Percentiles rank a stretch among this genome's conserved stretches.
Evolutionary conservation across 352 stramenopile species (phyloP).

Genomic region (Hyaloperonospora brassicae): DNA sequence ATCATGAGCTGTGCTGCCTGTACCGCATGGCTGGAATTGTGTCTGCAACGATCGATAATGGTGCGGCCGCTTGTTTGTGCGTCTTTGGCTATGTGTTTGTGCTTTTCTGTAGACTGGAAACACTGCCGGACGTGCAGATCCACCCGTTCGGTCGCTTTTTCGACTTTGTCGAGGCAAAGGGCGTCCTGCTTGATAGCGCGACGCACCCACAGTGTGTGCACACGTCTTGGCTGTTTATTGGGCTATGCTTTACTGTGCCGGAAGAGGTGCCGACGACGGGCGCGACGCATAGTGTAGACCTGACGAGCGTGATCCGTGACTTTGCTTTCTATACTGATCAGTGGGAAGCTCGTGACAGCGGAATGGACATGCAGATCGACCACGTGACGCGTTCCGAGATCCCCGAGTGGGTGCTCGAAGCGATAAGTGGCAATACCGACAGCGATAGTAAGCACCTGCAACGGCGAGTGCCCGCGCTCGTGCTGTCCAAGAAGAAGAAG

Average conservation of each 20-base stretch:
- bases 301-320: slow-evolving; percentile 64
- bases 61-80: background rate
- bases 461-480: slow-evolving; percentile 13
- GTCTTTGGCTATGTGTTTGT: slow-evolving; percentile 6
- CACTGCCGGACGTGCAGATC: slow-evolving; percentile 45
- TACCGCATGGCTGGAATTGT: background rate
- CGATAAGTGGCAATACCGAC: slow-evolving; percentile 15
- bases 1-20: background rate
- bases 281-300: slow-evolving; percentile 41
- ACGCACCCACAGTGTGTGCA: slow-evolving; percentile 19
- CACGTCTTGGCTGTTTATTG: slow-evolving; percentile 74
- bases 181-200: slow-evolving; percentile 9
- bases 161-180: slow-evolving; percentile 34
- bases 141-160: slow-evolving; percentile 81
- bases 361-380: slow-evolving; percentile 81
- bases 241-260: slow-evolving; percentile 51
- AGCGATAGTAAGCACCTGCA: slow-evolving; percentile 26
- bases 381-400: slow-evolving; percentile 50
- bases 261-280: slow-evolving; percentile 11
- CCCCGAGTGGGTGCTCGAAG: slow-evolving; percentile 56
- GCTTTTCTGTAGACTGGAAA: slow-evolving; percentile 40
- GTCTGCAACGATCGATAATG: background rate
- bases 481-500: slow-evolving; percentile 26
- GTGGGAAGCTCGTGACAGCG: slow-evolving; percentile 57
- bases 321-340: slow-evolving; percentile 72